Evolutionary conservation across 805 yeast species (phyloP), one percentile per base, ranked within the genome.

Genomic region (Yamadazyma paraphyllophila): DNA sequence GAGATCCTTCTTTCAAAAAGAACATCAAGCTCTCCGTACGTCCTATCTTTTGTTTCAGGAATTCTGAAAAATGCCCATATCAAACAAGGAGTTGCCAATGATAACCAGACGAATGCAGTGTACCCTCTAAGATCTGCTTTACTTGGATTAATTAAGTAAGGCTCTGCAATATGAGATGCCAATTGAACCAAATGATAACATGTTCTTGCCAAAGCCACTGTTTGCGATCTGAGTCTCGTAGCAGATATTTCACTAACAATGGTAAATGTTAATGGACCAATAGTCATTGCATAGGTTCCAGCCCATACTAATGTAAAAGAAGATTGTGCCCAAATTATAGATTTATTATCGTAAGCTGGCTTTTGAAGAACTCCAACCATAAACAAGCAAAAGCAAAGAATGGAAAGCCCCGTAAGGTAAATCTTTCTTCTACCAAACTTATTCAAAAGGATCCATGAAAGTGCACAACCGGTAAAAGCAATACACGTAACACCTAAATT

Each of bases 61-160:
- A 64, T 51, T 44, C 64, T 47, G 48, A 59, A 58, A 25, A 20
- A 55, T 14, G 51, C 43, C 60, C 60, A 57, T 7, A 14, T 14
- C 15, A 33, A 33, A 14, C 12, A 33, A 14, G 20, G 16, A 17
- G 36, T 17, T 33, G 36, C 36, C 9, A 33, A 33, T 33, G 20
- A 2, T 33, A 33, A 33, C 69, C 77, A 68, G 45, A 77, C 63
- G 53, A 72, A 74, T 2, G 73, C 80, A 32, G 78, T 71, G 53
- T 76, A 76, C n/a, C 76, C 77, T 30, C 73, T 70, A 71, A 73
- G 62, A 50, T 78, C 67, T 46, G 74, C 77, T 33, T 65, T 64
- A 15, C 59, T 59, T 1, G 79, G 73, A 51, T 76, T 78, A 52
- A 78, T 63, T 72, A 78, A 67, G 53, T 74, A 76, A 12, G 83